Evolutionary conservation across 805 yeast species (phyloP).

Genomic region (Kregervanrija pseudodelftensis): DNA sequence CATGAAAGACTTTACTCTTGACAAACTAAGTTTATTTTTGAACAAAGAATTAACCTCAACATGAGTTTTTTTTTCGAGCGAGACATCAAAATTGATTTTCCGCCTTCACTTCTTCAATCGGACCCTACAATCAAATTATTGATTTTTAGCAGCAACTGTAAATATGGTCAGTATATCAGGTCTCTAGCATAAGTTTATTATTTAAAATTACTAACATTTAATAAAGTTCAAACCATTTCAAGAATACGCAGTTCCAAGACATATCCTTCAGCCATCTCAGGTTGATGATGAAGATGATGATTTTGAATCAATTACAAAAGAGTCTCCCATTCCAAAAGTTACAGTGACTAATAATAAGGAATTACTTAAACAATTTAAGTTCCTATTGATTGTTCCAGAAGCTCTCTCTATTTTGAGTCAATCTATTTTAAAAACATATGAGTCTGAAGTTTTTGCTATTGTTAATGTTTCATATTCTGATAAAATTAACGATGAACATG

Average conservation of each 20-base stretch:
- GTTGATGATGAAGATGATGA: constrained; percentile 14
- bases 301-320: constrained; percentile 11
- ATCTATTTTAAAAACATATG: too few species aligned
- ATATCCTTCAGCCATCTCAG: constrained; percentile 33
- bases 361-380: constrained; percentile 12
- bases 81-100: too few species aligned
- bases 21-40: too few species aligned
- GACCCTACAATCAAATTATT: too few species aligned
- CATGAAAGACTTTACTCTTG: neutral
- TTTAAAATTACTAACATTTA: constrained; percentile 1
- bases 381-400: constrained; percentile 27
- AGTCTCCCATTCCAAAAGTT: constrained; percentile 24
- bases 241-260: constrained; percentile 40
- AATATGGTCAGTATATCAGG: too few species aligned
- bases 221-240: constrained; percentile 41
- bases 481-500: constrained; percentile 3
- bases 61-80: too few species aligned
- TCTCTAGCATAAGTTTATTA: too few species aligned
- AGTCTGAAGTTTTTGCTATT: neutral
- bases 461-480: neutral
- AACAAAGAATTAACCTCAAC: too few species aligned
- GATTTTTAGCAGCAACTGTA: too few species aligned
- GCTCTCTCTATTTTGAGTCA: constrained; percentile 10
- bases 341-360: constrained; percentile 14
- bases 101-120: too few species aligned